Evolutionary conservation across 2,329 filamentous ascomycete genomes (phyloP), one percentile per base, ranked within the genome.

Genomic region (Aspergillus sp.): DNA sequence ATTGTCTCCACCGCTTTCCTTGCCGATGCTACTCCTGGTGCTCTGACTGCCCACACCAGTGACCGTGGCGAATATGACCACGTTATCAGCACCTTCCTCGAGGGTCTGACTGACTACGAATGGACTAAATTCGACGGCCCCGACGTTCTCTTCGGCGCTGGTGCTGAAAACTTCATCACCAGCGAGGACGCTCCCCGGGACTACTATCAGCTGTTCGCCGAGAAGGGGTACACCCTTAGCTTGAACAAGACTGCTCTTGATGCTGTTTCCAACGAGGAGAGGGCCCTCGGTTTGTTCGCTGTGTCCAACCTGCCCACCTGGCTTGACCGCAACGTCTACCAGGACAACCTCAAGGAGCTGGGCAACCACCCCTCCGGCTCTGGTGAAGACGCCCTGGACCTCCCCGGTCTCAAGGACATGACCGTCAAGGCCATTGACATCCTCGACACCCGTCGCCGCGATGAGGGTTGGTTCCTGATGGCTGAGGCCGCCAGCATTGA

Each of bases 401-500:
- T 94, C 30, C 92, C 92, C 0, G 92, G 92, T 4, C 86, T 95
- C 54, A 94, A 92, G 79, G 91, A 95, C 49, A 96, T 96, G 92
- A 93, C 92, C 0, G 82, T 93, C 69, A 96, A 96, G 81, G 91
- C 91, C 25, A 85, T 95, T 54, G 91, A 94, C 62, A 87, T 94
- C 57, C 85, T 95, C n/a, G 80, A 89, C 75, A 82, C 82, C 45
- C 81, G 89, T 72, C 82, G 82, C 45, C 84, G 86, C 61, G 84
- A 89, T 61, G 84, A 91, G 62, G 92, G 92, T 6, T 96, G 90
- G 85, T 92, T 95, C 83, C 83, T 96, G 72, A 95, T 96, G 91
- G 88, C 88, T 13, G 92, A 96, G 77, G 92, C 89, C 28, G 92
- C 92, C 17, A 91, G 88, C 2, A 91, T 96, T 68, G 92, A 95